Percentiles rank a stretch among this genome's conserved stretches.
These are phyloP conservation scores for Conticribra weissflogii DNA, from an alignment of 108 stramenopile species.

Conservation along the genomic window DNA sequence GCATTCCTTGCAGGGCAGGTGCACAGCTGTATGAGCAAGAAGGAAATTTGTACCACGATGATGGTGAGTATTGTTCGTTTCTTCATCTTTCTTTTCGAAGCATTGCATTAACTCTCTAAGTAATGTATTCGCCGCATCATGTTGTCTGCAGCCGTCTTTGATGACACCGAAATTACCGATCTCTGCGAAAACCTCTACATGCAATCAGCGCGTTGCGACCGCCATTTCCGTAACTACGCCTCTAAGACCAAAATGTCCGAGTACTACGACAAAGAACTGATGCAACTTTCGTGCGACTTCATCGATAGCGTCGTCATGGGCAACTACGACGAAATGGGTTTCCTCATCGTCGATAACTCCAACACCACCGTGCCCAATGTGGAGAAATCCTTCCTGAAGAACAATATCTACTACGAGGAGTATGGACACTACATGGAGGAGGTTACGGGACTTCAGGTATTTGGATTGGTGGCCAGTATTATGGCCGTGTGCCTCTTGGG, in stretches of 20 bases:
- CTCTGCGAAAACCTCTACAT: slow-evolving; percentile 67
- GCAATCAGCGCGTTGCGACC: slow-evolving; percentile 72
- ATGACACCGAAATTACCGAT: slow-evolving; percentile 36
- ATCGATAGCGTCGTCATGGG: slow-evolving; percentile 70
- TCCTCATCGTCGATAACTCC: slow-evolving; percentile 50
- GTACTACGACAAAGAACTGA: slow-evolving; percentile 25
- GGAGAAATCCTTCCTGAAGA: neutral
- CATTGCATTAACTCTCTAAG: neutral
- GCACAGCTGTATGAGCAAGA: neutral
- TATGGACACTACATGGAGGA: slow-evolving; percentile 21
- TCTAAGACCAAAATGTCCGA: slow-evolving; percentile 36
- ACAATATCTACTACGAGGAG: slow-evolving; percentile 24
- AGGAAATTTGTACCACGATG: neutral
- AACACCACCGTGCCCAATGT: slow-evolving; percentile 10
- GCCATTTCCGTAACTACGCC: slow-evolving; percentile 46
- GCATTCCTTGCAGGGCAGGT: neutral
- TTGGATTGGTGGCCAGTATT: slow-evolving; percentile 23
- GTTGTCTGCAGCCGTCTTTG: slow-evolving; percentile 23
- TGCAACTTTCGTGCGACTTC: slow-evolving; percentile 67
- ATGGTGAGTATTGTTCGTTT: neutral
- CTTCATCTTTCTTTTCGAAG: neutral
- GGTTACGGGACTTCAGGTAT: slow-evolving; percentile 39
- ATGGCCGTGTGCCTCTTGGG: slow-evolving; percentile 20
- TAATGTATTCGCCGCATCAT: neutral
- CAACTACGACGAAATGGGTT: slow-evolving; percentile 77